These are phyloP conservation scores for Glebionis coronaria DNA, from an alignment of 129 eudicot species.

Conservation along the genomic window DNA sequence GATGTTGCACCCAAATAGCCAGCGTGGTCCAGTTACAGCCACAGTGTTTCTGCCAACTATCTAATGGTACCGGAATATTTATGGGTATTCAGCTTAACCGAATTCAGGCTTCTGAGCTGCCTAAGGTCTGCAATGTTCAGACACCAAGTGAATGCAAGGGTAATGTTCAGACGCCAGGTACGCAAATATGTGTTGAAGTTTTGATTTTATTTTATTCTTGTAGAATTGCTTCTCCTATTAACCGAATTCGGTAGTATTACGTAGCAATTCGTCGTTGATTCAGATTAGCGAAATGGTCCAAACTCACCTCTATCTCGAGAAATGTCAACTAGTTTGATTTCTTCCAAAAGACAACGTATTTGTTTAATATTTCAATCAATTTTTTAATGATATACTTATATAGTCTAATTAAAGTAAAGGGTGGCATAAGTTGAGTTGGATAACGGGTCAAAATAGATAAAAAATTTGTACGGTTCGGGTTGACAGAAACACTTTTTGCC, in stretches of 20 bases:
- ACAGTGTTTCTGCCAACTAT: constrained; percentile 51
- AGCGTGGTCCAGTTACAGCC: constrained; percentile 46
- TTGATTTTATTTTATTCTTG: no score
- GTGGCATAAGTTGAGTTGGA: neutral
- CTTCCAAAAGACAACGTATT: no score
- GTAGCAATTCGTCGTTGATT: no score
- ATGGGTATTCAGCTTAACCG: constrained; percentile 47
- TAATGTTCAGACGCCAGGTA: constrained; percentile 10
- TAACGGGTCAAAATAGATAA: neutral
- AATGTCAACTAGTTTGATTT: neutral
- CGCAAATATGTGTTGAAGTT: no score
- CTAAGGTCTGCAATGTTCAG: constrained; percentile 55
- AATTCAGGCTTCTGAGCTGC: constrained; percentile 53
- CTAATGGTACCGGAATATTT: constrained; percentile 41
- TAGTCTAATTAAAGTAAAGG: no score
- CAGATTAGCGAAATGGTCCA: neutral
- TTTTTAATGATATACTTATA: no score
- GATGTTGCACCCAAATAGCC: constrained; percentile 44
- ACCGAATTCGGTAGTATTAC: no score
- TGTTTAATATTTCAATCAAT: no score
- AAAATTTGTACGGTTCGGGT: neutral
- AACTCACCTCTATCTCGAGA: neutral
- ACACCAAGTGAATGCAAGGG: constrained; percentile 67
- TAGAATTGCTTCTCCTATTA: no score
- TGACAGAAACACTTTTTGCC: neutral